phyloP scores from a whole-genome alignment of 139 green algal genomes.

The Chlorella vulgaris region DNA sequence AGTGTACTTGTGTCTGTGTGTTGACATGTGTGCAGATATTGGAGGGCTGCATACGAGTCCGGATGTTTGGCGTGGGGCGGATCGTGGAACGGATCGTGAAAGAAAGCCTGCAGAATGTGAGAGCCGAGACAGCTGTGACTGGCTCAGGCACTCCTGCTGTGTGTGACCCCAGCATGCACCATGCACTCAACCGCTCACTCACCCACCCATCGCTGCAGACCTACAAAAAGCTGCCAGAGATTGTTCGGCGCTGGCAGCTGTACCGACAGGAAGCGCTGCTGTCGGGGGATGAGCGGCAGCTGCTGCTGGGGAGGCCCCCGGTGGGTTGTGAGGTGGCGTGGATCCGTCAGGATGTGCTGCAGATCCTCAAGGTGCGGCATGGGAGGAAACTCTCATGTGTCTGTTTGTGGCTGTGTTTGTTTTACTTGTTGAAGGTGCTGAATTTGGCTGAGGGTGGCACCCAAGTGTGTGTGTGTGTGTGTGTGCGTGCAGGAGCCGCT shows the following conservation, averaged over 20 bases:
- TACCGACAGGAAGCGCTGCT: conserved; percentile 41
- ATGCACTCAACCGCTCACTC: no score
- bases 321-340: conserved; percentile 35
- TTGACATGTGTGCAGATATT: conserved; percentile 35
- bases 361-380: background rate
- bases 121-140: background rate
- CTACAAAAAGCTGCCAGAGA: conserved; percentile 44
- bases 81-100: conserved; percentile 48
- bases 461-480: background rate
- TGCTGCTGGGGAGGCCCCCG: conserved; percentile 46
- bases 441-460: no score
- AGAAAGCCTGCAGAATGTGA: conserved; percentile 40
- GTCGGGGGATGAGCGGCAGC: conserved; percentile 18
- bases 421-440: no score
- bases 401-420: no score
- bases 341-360: conserved; percentile 32
- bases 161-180: no score
- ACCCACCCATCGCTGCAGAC: no score
- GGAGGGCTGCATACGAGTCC: conserved; percentile 36
- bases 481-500: conserved; percentile 8
- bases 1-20: no score
- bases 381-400: background rate
- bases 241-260: conserved; percentile 44
- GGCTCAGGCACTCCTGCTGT: background rate
- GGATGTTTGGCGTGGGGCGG: conserved; percentile 46